These are phyloP conservation scores for Biscogniauxia mediterranea DNA, from an alignment of 2,329 filamentous ascomycete species.

Conservation along the genomic window DNA sequence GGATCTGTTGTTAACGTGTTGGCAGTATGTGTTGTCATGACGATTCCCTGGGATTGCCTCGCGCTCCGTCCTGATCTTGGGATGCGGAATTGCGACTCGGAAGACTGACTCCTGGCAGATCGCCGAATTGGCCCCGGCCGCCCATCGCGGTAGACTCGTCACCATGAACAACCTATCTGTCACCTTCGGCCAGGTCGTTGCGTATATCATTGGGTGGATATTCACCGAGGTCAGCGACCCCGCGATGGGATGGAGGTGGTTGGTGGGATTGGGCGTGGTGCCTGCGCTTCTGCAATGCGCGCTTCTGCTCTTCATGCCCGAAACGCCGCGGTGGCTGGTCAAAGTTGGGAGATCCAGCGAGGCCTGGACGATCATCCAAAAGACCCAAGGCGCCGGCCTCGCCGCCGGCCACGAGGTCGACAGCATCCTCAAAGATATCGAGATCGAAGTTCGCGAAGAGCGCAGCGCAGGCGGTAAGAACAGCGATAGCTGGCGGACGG, in stretches of 20 bases:
- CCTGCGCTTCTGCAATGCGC: conserved; percentile 71
- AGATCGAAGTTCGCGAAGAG: conserved; percentile 72
- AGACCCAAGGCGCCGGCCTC: conserved; percentile 46
- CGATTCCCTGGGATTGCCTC: not conserved
- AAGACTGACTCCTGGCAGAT: conserved; percentile 43
- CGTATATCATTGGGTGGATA: conserved; percentile 79
- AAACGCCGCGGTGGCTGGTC: conserved; percentile 86
- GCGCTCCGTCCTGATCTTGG: not conserved
- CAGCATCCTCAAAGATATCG: conserved; percentile 65
- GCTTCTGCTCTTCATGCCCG: conserved; percentile 72
- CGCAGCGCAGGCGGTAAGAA: conserved; percentile 31
- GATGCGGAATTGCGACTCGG: not conserved
- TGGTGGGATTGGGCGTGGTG: conserved; percentile 80
- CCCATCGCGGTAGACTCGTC: conserved; percentile 74
- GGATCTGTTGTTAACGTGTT: not conserved
- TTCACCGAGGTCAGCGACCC: conserved; percentile 56
- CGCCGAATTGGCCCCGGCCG: conserved; percentile 76
- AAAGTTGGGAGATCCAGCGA: conserved; percentile 60
- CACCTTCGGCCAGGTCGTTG: conserved; percentile 83
- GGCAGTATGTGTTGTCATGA: not conserved
- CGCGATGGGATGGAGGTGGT: conserved; percentile 77
- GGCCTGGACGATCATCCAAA: conserved; percentile 64
- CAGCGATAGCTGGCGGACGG: conserved; percentile 38
- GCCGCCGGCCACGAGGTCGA: conserved; percentile 51
- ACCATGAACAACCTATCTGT: conserved; percentile 82